Evolutionary conservation across 129 eudicot species (phyloP).

Genomic region (Pittosporum tobira): DNA sequence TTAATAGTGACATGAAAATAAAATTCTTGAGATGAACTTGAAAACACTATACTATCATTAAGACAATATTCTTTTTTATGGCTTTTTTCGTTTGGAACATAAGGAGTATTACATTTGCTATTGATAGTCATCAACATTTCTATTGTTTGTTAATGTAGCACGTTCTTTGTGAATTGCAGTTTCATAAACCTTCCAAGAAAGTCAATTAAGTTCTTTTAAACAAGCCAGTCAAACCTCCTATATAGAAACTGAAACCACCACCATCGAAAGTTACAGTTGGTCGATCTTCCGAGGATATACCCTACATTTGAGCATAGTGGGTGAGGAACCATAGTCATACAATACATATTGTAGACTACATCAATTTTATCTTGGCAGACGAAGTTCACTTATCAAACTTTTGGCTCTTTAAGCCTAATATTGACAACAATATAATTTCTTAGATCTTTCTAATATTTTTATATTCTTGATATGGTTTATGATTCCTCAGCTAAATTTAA

Average conservation of each 20-base stretch:
- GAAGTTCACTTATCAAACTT: not conserved
- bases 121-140: no score
- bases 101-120: no score
- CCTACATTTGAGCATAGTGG: constrained; percentile 52
- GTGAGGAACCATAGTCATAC: not conserved
- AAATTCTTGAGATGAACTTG: no score
- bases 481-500: no score
- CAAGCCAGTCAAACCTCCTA: constrained; percentile 46
- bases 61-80: no score
- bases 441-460: not conserved
- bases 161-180: constrained; percentile 43
- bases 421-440: not conserved
- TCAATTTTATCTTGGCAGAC: not conserved
- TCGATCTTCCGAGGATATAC: constrained; percentile 37
- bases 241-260: constrained; percentile 20
- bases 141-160: not conserved
- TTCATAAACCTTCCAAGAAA: constrained; percentile 55
- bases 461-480: no score
- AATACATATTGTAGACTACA: not conserved
- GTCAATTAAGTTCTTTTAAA: constrained; percentile 63
- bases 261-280: constrained; percentile 23
- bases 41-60: no score
- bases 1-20: no score
- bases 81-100: no score
- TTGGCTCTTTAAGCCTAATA: not conserved